phyloP scores from a whole-genome alignment of 176 grass and related monocot genomes.

The Oryza nivara region DNA sequence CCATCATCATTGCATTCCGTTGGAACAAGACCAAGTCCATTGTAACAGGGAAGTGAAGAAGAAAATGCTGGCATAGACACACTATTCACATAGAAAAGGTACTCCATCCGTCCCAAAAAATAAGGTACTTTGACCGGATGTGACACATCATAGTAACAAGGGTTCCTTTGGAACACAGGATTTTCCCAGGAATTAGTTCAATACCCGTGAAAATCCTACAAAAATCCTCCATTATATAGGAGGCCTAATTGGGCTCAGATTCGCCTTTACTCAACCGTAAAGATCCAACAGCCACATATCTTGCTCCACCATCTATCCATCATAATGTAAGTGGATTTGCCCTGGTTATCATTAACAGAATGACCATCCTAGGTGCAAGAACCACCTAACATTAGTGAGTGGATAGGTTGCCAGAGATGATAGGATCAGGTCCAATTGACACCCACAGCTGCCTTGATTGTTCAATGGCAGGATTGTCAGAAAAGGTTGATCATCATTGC shows the following conservation, averaged over 20 bases:
- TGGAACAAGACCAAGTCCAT: no score
- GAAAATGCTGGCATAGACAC: not conserved
- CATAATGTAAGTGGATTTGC: not conserved
- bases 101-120: no score
- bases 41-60: not conserved
- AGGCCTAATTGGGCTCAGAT: conserved; percentile 27
- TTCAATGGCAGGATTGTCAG: not conserved
- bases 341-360: conserved; percentile 19
- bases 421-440: no score
- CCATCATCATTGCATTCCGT: no score
- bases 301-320: not conserved
- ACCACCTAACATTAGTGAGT: not conserved
- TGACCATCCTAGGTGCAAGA: conserved; percentile 37
- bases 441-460: not conserved
- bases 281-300: not conserved
- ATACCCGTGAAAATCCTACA: not conserved
- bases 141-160: no score
- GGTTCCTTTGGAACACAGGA: not conserved
- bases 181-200: not conserved
- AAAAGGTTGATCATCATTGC: not conserved
- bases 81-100: not conserved
- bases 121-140: no score
- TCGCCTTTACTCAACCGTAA: conserved; percentile 36
- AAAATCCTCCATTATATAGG: not conserved
- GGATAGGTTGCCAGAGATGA: not conserved